Evolutionary conservation across 108 stramenopile species (phyloP).

Genomic region (Cyclostephanos invisitatus): DNA sequence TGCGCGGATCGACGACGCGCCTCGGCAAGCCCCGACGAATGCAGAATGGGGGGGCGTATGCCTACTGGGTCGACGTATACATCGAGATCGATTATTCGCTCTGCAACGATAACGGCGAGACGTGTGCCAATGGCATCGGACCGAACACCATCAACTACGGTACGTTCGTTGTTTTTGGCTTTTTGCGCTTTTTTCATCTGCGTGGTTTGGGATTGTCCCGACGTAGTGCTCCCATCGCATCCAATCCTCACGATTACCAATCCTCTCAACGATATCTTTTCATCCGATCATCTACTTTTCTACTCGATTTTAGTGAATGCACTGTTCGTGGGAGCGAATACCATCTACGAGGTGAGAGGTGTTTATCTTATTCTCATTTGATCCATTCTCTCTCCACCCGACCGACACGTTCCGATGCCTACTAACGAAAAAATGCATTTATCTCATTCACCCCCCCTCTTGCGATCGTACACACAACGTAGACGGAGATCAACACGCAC

Average conservation of each 20-base stretch:
- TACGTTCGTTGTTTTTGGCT: no score
- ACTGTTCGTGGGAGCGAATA: conserved; percentile 5
- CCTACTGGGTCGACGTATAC: conserved; percentile 5
- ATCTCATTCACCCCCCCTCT: neutral
- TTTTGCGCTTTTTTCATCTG: no score
- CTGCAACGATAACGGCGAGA: neutral
- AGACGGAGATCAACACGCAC: conserved; percentile 10
- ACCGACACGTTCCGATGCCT: neutral
- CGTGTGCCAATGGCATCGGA: conserved; percentile 1
- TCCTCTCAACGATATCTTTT: no score
- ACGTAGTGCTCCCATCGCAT: no score
- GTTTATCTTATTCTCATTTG: neutral
- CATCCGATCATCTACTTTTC: no score
- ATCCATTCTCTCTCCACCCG: neutral
- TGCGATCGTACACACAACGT: neutral
- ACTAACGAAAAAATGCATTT: neutral
- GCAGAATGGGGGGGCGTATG: neutral
- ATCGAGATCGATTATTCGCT: conserved; percentile 8
- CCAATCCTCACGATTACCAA: no score
- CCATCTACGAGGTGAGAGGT: conserved; percentile 6
- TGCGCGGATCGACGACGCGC: neutral
- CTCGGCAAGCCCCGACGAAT: neutral
- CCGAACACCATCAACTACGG: neutral
- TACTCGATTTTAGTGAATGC: neutral
- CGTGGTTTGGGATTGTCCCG: no score